Evolutionary conservation across 2,329 filamentous ascomycete genomes (phyloP), one percentile per base, ranked within the genome.

Genomic region (Colletotrichum brevisporum): DNA sequence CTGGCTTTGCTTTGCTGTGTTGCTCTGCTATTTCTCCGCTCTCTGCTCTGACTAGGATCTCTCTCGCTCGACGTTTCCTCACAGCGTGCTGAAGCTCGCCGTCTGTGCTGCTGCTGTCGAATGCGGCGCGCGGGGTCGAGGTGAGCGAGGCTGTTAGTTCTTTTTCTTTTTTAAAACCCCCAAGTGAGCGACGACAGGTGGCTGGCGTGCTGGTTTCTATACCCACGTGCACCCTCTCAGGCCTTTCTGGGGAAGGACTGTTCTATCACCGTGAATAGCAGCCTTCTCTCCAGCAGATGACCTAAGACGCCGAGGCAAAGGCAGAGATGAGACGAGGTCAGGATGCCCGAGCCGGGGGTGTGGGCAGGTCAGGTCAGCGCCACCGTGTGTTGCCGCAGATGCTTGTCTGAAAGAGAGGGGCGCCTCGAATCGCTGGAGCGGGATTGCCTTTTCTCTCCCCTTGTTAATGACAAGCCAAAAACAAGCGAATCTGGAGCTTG

Each of bases 391-490:
- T 52, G 53, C 52, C 52, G 59, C 64, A 67, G 59, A 56, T 64
- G 64, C 59, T 58, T 63, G 47, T 67, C 52, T 55, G 64, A 24
- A 56, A 57, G 59, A 45, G 58, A 67, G 43, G 58, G 60, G 60
- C 36, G 52, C 18, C 39, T 41, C 55, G 43, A 27, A 57, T 41
- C 36, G 59, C 52, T 53, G 53, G 47, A 51, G 36, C 41, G 6
- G 41, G 41, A 57, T 39, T 64, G 31, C 41, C 21, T 24, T 43
- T n/a, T 50, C 21, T 24, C 47, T 27, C 47, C 61, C 54, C 54
- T 65, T 16, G 61, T 65, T 36, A 36, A 36, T 36, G 31, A 36
- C 54, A 68, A 65, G 48, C 43, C 39, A 48, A 54, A 54, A 65
- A 48, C 53, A 59, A 47, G 43, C 55, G 36, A 65, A 41, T 51